Base-by-base conservation (phyloP, 2,329 filamentous ascomycete genomes). In the Epichloe sp. region DNA sequence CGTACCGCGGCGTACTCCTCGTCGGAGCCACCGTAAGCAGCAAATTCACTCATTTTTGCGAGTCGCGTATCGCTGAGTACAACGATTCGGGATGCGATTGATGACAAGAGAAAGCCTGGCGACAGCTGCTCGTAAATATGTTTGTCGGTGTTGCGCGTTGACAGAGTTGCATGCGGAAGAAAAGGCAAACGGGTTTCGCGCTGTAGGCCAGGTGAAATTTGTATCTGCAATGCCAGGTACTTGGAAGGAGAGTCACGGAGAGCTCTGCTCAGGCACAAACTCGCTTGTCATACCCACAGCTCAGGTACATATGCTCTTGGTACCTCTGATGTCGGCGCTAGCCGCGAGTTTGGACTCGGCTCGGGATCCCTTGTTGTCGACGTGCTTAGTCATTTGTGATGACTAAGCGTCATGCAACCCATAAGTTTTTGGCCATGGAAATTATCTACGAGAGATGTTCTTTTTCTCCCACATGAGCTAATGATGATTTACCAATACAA, bases 1-100 rank as follows among this genome's bases (percentile, higher is more conserved):
- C 80, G 86, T 62, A 95, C 80, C 71, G 91, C 86, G 56, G 78
- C 78, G 65, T 85, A 88, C 71, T 93, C 87, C 69, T 91, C 87
- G 40, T 91, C 86, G 23, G 80, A 79, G 61, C 82, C 80, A 60
- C 83, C 83, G 65, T 79, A 88, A 62, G 80, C 77, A 57, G 69
- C 71, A 68, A 85, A 84, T 68, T 88, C 85, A 60, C 79, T 79
- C 84, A 88, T 88, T 57, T 56, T 61, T 56, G 54, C 52, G n/a
- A 35, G 53, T 48, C 37, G 41, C 51, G 53, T 35, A 43, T 53
- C 34, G 50, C 43, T 37, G 31, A 44, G 41, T 12, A 31, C 36
- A 31, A 21, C 14, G 15, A 37, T 40, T 41, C 23, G 12, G 8
- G 34, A 51, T 46, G 19, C 31, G 34, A 42, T 26, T 19, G 41